Evolutionary conservation across 495 filamentous ascomycete species (phyloP), one percentile per base, ranked within the genome.

Genomic region (Cercophora sp.): DNA sequence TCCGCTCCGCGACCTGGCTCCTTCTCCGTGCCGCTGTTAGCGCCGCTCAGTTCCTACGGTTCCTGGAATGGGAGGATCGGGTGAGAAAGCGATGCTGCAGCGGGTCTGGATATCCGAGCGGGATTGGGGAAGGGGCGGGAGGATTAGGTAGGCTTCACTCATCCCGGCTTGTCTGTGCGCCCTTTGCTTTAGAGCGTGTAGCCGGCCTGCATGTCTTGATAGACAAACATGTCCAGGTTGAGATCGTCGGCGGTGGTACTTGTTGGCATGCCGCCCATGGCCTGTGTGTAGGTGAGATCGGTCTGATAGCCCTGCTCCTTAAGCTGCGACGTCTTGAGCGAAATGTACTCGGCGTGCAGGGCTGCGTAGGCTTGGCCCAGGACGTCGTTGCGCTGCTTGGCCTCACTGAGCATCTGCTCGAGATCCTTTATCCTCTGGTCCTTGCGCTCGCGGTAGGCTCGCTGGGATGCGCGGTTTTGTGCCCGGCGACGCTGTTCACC

Each of bases 391-490:
- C 66, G 69, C 36, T 72, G 64, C 55, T 77, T 70, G 39, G 74
- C 67, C 11, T 77, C 78, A 58, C 67, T 77, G 58, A 92, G 84
- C 70, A 89, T 86, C 37, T 83, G 72, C 70, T 91, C 87, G 8
- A 93, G 83, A 48, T 91, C 87, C 63, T 83, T 83, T 49, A 91
- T 87, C 53, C 87, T 83, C 35, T 86, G 81, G 61, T 93, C 88
- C 67, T 93, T 93, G 51, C 88, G 80, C 68, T 91, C 87, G 40
- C 88, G 85, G 58, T 91, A 93, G 24, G 87, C 87, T 60, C 87
- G 76, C 66, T 93, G 88, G 3, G 79, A 80, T 51, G 76, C 77
- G 37, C 79, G 72, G 56, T 82, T 82, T 60, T 82, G 79, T 16
- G 77, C 79, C 57, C 79, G 70, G 48, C 79, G 75, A 13, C 79